Conservation (phyloP, 2,329 filamentous ascomycete species). For the Fusarium denticulatum region DNA sequence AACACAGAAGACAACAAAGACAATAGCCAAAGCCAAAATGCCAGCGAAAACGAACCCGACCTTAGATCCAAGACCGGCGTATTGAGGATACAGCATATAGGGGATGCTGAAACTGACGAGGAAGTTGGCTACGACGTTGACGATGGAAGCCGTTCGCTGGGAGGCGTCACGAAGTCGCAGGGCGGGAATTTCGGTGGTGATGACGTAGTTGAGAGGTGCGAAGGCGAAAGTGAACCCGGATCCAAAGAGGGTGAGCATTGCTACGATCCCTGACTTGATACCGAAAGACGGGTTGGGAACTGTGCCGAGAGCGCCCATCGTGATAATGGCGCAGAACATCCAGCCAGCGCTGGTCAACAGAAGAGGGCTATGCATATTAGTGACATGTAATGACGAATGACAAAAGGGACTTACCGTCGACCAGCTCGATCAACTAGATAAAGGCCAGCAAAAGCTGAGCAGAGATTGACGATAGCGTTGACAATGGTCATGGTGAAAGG, state of each 20-base stretch:
- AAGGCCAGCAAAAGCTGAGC: constrained; percentile 7
- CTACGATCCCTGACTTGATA: constrained; percentile 37
- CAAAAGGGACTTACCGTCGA: constrained; percentile 3
- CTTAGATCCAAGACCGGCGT: constrained; percentile 19
- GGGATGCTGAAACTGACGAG: constrained; percentile 35
- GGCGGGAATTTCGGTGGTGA: constrained; percentile 35
- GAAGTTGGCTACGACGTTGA: constrained; percentile 9
- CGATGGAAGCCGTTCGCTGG: constrained; percentile 6
- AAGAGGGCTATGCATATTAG: neutral
- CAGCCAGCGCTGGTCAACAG: constrained; percentile 21
- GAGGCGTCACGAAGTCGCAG: constrained; percentile 19
- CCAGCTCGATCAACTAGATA: constrained; percentile 10
- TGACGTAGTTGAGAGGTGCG: constrained; percentile 25
- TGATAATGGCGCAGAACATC: constrained; percentile 36
- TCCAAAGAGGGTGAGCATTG: constrained; percentile 40
- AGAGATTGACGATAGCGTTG: constrained; percentile 4
- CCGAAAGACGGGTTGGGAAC: constrained; percentile 8
- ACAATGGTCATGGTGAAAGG: constrained; percentile 40
- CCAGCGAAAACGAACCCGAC: constrained; percentile 38
- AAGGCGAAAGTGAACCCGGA: constrained; percentile 12
- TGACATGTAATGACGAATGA: too few relatives aligned
- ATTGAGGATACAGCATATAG: constrained; percentile 27
- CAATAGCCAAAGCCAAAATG: neutral
- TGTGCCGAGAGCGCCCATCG: constrained; percentile 41
- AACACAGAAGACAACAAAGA: constrained; percentile 29